Evolutionary conservation across 345 rosid species (phyloP), one percentile per base, ranked within the genome.

Genomic region (Mercurialis annua): DNA sequence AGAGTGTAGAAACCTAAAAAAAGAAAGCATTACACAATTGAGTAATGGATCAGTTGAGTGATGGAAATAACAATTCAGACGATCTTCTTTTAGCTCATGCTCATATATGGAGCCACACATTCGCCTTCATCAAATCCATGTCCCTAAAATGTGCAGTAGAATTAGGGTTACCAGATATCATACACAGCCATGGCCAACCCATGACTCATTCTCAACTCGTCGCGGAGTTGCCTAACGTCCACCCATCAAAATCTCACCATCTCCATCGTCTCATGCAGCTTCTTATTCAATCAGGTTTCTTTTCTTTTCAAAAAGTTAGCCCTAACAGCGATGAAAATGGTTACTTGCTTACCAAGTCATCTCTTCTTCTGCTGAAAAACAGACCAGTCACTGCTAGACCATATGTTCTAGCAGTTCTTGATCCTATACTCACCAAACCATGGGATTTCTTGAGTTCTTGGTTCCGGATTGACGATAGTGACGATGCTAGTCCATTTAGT

Each of bases 151-250:
- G 81, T 38, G 86, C 77, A 10, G 21, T 86, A 36, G 43, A 83
- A 3, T 49, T 86, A 12, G 64, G 73, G 43, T 80, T 86, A 48
- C 82, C 83, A 0, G 87, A 81, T 16, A 40, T 66, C 57, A 69
- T 86, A 75, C 79, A 78, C 51, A 44, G 10, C 38, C 83, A 82
- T 42, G 80, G 74, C 42, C 38, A 46, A 9, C 80, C 85, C 77
- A 82, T 84, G 66, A 66, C 71, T 5, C 59, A 70, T 4, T 33
- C 70, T 0, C 67, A 83, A 29, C 67, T 85, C 1, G 58, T 64
- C 11, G 47, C 70, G 0, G 67, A 72, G 1, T 62, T 83, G 0
- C 16, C 42, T 5, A 2, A 20, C 0, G 50, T 83, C 47, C 60
- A 27, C n/a, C 82, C 64, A 0, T 6, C 70, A 3, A 80, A 80